These are phyloP conservation scores for Xylaria curta DNA, from an alignment of 495 filamentous ascomycete species.

Conservation along the genomic window DNA sequence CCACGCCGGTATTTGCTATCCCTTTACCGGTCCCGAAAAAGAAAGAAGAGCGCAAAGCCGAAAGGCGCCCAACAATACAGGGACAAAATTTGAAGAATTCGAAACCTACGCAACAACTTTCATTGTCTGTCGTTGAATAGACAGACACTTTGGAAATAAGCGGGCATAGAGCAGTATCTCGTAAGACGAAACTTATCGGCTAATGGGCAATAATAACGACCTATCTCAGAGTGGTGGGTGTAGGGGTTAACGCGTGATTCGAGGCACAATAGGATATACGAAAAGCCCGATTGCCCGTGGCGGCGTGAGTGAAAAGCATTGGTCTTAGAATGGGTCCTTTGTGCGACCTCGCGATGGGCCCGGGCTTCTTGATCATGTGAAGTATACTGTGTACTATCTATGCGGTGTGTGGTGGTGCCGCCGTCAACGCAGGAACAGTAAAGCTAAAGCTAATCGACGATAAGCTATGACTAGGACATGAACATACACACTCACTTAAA, in stretches of 20 bases:
- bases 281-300: background rate
- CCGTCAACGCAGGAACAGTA: conserved; percentile 4
- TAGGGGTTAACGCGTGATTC: background rate
- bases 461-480: background rate
- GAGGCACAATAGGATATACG: background rate
- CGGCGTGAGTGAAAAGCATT: background rate
- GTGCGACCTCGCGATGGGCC: conserved; percentile 6
- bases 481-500: background rate
- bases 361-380: background rate
- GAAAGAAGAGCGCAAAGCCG: background rate
- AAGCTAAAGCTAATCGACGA: background rate
- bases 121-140: background rate
- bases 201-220: background rate
- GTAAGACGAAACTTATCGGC: background rate
- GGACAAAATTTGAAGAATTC: background rate
- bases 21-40: background rate
- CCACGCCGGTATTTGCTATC: background rate
- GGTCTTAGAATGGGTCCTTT: conserved; percentile 4
- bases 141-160: background rate
- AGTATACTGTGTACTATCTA: background rate
- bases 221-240: background rate
- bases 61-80: background rate
- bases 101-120: background rate
- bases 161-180: background rate
- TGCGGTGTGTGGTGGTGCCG: background rate